Percentiles rank a stretch among this genome's conserved stretches.
Evolutionary conservation across 2,329 filamentous ascomycete genomes (phyloP).

Genomic region (Clarireedia sp.): DNA sequence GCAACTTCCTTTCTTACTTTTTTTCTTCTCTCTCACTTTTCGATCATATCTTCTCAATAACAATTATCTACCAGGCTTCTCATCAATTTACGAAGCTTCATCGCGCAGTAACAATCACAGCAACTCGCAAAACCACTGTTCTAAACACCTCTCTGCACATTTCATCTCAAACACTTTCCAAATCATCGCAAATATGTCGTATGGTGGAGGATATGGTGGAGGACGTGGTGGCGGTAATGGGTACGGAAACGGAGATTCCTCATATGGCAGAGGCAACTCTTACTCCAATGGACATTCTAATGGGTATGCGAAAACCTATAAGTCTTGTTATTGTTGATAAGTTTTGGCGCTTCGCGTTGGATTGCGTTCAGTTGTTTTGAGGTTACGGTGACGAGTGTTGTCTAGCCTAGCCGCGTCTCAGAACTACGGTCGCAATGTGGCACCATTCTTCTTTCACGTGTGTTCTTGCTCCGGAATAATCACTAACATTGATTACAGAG

Average conservation of each 20-base stretch:
- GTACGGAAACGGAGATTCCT: constrained; percentile 48
- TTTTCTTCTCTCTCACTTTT: constrained; percentile 15
- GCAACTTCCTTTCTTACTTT: background rate
- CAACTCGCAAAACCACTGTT: constrained; percentile 9
- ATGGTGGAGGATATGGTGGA: constrained; percentile 46
- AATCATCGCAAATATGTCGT: constrained; percentile 50
- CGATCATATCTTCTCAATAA: constrained; percentile 14
- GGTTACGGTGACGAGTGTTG: constrained; percentile 12
- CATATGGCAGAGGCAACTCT: constrained; percentile 37
- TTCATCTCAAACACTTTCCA: constrained; percentile 6
- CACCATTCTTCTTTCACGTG: constrained; percentile 17
- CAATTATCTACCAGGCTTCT: constrained; percentile 14
- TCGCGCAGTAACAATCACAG: constrained; percentile 8
- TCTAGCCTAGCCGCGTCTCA: constrained; percentile 11
- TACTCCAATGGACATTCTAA: constrained; percentile 44
- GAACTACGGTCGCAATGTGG: constrained; percentile 13
- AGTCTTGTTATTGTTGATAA: constrained; percentile 31
- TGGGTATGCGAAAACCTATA: constrained; percentile 36
- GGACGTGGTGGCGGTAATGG: constrained; percentile 40
- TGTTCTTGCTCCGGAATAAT: constrained; percentile 7
- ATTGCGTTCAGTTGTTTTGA: constrained; percentile 26
- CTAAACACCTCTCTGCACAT: constrained; percentile 14
- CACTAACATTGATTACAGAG: constrained; percentile 37
- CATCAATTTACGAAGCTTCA: constrained; percentile 18
- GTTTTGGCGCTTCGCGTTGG: constrained; percentile 21